Evolutionary conservation across 2,329 filamentous ascomycete genomes (phyloP), one percentile per base, ranked within the genome.

Genomic region (Rutstroemia sp.): DNA sequence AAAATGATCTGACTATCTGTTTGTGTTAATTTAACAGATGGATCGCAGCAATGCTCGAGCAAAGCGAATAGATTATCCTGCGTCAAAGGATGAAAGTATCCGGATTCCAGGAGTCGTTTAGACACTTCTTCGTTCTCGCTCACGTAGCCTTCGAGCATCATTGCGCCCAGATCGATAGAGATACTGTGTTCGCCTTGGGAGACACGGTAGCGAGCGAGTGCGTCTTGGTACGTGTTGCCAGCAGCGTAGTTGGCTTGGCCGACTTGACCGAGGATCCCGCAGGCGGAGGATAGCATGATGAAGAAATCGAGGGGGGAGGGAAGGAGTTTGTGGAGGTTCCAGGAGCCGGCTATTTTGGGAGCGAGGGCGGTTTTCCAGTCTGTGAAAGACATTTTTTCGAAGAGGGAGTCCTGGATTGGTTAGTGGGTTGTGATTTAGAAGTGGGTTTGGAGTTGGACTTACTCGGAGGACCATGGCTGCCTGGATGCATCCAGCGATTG

Each of bases 401-500:
- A 38, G 4, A 50, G 12, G 3, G 48, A 19, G 12, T 50, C 48
- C 48, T 50, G 14, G 38, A 16, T 27, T 2, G 6, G 21, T 49
- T 12, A 49, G 17, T 50, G 21, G n/a, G 4, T 16, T 10, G 17
- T 19, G 8, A 14, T 16, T n/a, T 38, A 5, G 16, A 2, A 3
- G 25, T 5, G 16, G 25, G 2, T n/a, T 47, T 16, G 6, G 23
- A 27, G 12, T 16, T 2, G 3, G 5, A 30, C 48, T 47, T 48
- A 59, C 57, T 27, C 48, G 40, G 9, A 60, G 45, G 2, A 76
- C 73, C 75, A 77, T 77, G 7, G 74, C 72, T n/a, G 71, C 72
- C 54, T 77, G 75, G n/a, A 78, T 68, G 17, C 76, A 67, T 45
- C 76, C 76, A 17, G 70, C 68, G 25, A 78, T 67, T 0, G 73